Evolutionary conservation across 2,329 filamentous ascomycete genomes (phyloP).

Genomic region (Trichoderma sp.): DNA sequence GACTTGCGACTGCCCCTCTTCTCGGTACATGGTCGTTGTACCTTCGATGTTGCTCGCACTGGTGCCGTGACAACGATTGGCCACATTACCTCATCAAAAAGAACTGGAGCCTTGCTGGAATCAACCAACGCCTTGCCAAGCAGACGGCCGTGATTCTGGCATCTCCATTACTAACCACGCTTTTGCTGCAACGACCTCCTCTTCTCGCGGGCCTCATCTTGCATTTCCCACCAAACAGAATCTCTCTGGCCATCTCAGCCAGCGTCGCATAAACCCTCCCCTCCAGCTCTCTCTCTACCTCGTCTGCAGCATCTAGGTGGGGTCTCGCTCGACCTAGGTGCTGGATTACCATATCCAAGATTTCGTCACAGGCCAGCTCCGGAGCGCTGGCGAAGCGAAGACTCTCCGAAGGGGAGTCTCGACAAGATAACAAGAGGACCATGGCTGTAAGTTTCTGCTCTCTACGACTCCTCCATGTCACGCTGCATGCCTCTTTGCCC

Average conservation of each 20-base stretch:
- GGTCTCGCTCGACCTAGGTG: constrained; percentile 46
- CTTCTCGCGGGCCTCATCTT: not conserved
- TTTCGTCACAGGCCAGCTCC: constrained; percentile 40
- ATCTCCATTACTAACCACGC: constrained; percentile 22
- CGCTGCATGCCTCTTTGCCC: not conserved
- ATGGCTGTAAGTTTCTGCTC: constrained; percentile 59
- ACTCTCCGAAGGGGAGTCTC: constrained; percentile 63
- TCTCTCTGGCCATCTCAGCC: not conserved
- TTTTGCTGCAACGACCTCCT: not conserved
- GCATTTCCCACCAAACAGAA: not conserved
- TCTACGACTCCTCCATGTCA: not conserved
- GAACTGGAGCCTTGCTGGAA: constrained; percentile 25
- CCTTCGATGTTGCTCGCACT: not conserved
- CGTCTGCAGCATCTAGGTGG: constrained; percentile 37
- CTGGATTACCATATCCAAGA: constrained; percentile 43
- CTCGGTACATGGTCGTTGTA: constrained; percentile 18
- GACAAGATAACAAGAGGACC: constrained; percentile 60
- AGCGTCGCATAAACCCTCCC: not conserved
- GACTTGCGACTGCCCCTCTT: constrained; percentile 7
- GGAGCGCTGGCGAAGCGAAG: constrained; percentile 70
- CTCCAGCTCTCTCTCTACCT: not conserved
- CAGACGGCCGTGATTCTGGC: constrained; percentile 3
- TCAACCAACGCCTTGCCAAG: constrained; percentile 2
- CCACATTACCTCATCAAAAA: constrained; percentile 27
- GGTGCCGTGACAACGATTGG: constrained; percentile 11